A percentile compares a stretch with the other conserved stretches of the same genome.
These are phyloP conservation scores for Coccomyxa sp. DNA, from an alignment of 139 green algal species.

Conservation along the genomic window DNA sequence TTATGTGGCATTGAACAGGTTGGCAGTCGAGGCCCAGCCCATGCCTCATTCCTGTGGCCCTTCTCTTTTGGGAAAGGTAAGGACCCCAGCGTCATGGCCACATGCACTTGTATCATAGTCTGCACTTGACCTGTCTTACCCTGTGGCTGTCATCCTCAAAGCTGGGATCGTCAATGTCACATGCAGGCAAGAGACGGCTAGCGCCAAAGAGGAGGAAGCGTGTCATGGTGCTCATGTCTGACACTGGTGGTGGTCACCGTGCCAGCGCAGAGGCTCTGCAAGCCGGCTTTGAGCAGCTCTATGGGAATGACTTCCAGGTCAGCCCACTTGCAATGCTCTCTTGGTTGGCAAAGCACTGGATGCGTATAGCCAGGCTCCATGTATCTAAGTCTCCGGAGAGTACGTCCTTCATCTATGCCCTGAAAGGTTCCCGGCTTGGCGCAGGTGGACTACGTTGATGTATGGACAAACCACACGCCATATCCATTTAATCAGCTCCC, in stretches of 20 bases:
- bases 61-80: neutral
- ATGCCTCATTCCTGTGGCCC: neutral
- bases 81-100: neutral
- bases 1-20: too few species aligned
- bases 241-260: conserved; percentile 94
- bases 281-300: conserved; percentile 80
- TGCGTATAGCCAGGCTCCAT: too few species aligned
- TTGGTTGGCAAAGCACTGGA: neutral
- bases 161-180: neutral
- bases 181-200: neutral
- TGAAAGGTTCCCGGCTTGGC: neutral
- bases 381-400: too few species aligned
- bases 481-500: conserved; percentile 84
- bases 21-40: neutral
- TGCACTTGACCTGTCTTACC: neutral
- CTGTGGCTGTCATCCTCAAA: neutral
- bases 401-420: too few species aligned
- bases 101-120: neutral
- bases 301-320: conserved; percentile 68
- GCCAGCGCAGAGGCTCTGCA: conserved; percentile 89
- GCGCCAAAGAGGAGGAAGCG: conserved; percentile 28
- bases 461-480: conserved; percentile 92
- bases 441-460: conserved; percentile 87
- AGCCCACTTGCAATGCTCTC: neutral
- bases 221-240: conserved; percentile 93